Base-by-base conservation (phyloP, 2,329 filamentous ascomycete species). In the Ophiostoma montium region DNA sequence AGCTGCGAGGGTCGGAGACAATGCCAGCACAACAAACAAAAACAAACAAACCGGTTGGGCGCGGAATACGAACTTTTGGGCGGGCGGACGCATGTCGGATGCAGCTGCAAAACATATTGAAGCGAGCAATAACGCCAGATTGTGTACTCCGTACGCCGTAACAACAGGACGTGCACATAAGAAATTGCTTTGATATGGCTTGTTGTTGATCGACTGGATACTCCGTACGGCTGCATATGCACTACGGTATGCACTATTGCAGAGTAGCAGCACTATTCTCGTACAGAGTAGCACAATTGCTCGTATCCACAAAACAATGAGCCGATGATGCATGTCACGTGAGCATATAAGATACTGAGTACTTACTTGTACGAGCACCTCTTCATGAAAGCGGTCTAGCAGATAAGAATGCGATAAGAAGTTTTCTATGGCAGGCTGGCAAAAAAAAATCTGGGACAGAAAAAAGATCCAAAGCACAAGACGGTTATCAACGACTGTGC, bases 391-490 rank as follows among this genome's bases (percentile, higher is more conserved):
- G 49, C 49, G 49, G 49, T 50, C 42, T 38, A 18, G 5, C 23
- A 16, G 49, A 50, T 50, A 50, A 50, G 49, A 47, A 3, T 5
- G 21, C n/a, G 49, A 50, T 50, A 50, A 50, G 33, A 35, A 48
- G 32, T 39, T 50, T 50, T 48, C 35, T 32, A 31, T 41, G 43
- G 35, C 27, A 46, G 44, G 21, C 44, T 47, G 44, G 44, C 49
- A 50, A 47, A 47, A 50, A n/a, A 50, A 47, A 50, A 50, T 46
- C 43, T 47, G 27, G 31, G 43, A 46, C n/a, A 15, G 18, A 38
- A 38, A 46, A 43, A 48, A 48, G 23, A 36, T 15, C 10, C 11
- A 43, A 23, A 41, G 38, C 19, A 30, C 19, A 30, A 35, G 32
- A 19, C 38, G 13, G 27, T 13, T 41, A 41, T 27, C 38, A 21